Conservation (phyloP, 257 asterid genomes). For the Solanum neorickii region DNA sequence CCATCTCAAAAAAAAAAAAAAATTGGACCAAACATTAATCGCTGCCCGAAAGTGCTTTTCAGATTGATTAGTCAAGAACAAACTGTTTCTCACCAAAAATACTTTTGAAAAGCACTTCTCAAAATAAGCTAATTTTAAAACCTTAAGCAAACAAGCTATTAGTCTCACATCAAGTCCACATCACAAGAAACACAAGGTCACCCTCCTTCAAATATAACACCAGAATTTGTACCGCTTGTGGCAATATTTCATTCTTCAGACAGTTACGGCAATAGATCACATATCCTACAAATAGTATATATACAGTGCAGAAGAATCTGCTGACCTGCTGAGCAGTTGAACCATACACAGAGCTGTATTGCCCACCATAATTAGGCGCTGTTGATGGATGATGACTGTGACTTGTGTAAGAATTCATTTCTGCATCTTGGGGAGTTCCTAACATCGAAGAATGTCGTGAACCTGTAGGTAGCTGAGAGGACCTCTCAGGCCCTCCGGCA, state of each 20-base stretch:
- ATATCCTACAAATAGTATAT: neutral
- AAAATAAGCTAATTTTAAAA: neutral
- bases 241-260: neutral
- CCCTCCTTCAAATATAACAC: neutral
- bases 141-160: neutral
- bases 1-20: neutral
- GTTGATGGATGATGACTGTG: constrained; percentile 48
- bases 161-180: neutral
- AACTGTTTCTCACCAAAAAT: neutral
- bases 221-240: neutral
- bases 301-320: neutral
- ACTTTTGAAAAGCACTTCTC: neutral
- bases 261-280: neutral
- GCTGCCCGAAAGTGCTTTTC: neutral
- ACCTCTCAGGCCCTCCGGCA: constrained; percentile 25
- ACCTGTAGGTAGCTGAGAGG: constrained; percentile 20
- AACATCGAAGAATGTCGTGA: constrained; percentile 28
- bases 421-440: constrained; percentile 47
- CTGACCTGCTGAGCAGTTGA: constrained; percentile 61
- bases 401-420: constrained; percentile 40
- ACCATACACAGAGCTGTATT: constrained; percentile 58
- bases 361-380: constrained; percentile 54
- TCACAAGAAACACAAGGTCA: neutral
- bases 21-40: neutral
- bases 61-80: neutral